A percentile compares a stretch with the other conserved stretches of the same genome.
These are phyloP conservation scores for Candida alai DNA, from an alignment of 805 yeast genomes.

Conservation along the genomic window DNA sequence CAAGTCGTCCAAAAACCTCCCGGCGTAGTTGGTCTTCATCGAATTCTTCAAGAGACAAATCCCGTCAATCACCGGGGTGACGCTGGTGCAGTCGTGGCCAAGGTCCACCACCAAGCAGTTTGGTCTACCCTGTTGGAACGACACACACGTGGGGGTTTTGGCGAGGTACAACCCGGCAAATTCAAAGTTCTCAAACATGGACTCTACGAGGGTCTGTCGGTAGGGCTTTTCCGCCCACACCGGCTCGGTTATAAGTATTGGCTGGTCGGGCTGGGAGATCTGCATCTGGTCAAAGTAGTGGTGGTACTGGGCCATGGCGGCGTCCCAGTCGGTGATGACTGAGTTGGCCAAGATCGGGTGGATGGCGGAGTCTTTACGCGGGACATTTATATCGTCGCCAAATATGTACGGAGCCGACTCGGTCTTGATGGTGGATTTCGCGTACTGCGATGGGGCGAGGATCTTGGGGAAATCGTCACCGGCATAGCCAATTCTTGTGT, in stretches of 20 bases:
- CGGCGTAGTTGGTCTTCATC: conserved; percentile 70
- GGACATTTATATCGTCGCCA: conserved; percentile 45
- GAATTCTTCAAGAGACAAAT: conserved; percentile 68
- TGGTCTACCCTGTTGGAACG: conserved; percentile 87
- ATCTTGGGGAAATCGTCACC: conserved; percentile 87
- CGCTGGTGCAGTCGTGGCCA: conserved; percentile 75
- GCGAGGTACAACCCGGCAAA: conserved; percentile 82
- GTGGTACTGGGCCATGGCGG: conserved; percentile 69
- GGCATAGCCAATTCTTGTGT: conserved; percentile 84
- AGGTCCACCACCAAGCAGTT: conserved; percentile 82
- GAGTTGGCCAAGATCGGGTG: conserved; percentile 60
- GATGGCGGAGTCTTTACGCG: conserved; percentile 49
- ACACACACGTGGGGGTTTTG: conserved; percentile 79
- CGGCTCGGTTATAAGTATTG: conserved; percentile 80
- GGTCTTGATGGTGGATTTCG: conserved; percentile 2
- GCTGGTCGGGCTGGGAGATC: conserved; percentile 61
- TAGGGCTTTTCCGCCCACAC: conserved; percentile 73
- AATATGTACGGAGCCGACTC: conserved; percentile 16
- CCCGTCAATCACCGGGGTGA: conserved; percentile 82
- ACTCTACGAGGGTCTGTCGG: conserved; percentile 67
- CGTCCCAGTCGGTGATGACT: conserved; percentile 79
- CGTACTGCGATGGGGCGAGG: conserved; percentile 67
- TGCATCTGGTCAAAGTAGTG: conserved; percentile 52
- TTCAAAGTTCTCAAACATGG: conserved; percentile 60
- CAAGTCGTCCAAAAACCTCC: conserved; percentile 59